These are phyloP conservation scores for Fusarium sp. DNA, from an alignment of 2,329 filamentous ascomycete genomes.

Conservation along the genomic window DNA sequence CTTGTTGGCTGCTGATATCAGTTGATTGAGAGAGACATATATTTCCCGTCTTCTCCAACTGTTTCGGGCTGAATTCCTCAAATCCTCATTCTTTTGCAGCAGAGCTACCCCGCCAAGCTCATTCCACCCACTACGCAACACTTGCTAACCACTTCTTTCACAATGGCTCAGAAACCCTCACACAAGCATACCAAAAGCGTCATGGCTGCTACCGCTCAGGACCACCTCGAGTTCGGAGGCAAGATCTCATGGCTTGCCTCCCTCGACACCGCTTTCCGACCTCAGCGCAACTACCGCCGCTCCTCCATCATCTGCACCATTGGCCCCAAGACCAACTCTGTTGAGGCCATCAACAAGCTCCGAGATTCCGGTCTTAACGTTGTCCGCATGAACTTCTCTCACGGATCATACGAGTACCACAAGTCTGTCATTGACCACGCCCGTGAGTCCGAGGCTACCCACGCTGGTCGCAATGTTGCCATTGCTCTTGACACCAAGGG, in stretches of 20 bases:
- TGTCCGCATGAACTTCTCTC: constrained; percentile 99
- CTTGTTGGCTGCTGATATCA: constrained; percentile 17
- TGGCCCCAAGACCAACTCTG: constrained; percentile 98
- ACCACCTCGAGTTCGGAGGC: constrained; percentile 84
- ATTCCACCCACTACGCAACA: constrained; percentile 10
- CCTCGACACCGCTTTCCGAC: constrained; percentile 90
- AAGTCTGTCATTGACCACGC: constrained; percentile 98
- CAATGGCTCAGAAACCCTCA: constrained; percentile 49
- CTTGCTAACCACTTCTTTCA: constrained; percentile 42
- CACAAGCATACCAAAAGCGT: constrained; percentile 53
- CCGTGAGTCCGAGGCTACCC: constrained; percentile 82
- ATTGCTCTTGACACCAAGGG: constrained; percentile 88
- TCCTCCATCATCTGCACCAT: constrained; percentile 99
- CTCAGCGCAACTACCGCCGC: constrained; percentile 90
- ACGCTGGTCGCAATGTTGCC: constrained; percentile 87
- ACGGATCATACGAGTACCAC: constrained; percentile 86
- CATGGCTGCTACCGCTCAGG: constrained; percentile 77
- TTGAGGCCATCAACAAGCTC: constrained; percentile 95
- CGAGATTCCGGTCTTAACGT: constrained; percentile 94
- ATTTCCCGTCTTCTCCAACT: constrained; percentile 30
- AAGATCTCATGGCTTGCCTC: constrained; percentile 73
- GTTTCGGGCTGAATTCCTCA: constrained; percentile 19
- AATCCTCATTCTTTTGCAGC: constrained; percentile 23
- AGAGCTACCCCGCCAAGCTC: constrained; percentile 41
- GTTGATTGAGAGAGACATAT: constrained; percentile 37